phyloP scores from a whole-genome alignment of 169 alveolate genomes.

The Eimeria sp. region DNA sequence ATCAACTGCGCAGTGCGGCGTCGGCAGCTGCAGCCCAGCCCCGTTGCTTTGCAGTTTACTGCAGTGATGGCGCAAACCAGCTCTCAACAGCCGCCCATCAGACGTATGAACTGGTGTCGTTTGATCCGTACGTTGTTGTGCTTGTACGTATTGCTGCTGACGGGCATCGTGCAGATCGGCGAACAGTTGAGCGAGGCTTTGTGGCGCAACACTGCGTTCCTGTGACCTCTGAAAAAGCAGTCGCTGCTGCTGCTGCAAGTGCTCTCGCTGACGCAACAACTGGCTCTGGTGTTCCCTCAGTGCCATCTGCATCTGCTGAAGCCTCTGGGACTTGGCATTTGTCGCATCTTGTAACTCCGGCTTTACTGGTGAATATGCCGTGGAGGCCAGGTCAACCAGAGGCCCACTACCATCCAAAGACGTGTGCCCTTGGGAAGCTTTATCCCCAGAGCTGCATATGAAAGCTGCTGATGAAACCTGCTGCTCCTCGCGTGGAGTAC shows the following conservation, averaged over 20 bases:
- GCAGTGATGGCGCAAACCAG: constrained; percentile 20
- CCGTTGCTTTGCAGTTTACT: neutral
- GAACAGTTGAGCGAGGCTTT: constrained; percentile 54
- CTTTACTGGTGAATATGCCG: neutral
- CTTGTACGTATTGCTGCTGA: constrained; percentile 26
- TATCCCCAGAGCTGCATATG: neutral
- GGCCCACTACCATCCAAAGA: neutral
- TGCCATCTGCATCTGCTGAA: constrained; percentile 57
- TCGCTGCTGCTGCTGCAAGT: constrained; percentile 63
- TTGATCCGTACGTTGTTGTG: constrained; percentile 11
- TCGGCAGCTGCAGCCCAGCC: neutral
- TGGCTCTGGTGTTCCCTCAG: constrained; percentile 56
- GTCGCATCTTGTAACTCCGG: constrained; percentile 28
- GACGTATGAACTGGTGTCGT: neutral
- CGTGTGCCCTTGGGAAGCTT: neutral
- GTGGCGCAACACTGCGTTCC: constrained; percentile 58
- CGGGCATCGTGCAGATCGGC: constrained; percentile 58
- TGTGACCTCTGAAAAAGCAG: constrained; percentile 50
- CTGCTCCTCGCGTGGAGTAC: neutral
- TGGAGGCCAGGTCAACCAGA: neutral
- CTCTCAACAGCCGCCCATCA: neutral
- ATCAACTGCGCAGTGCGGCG: neutral
- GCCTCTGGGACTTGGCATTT: constrained; percentile 6
- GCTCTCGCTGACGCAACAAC: constrained; percentile 56
- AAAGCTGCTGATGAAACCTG: neutral